Evolutionary conservation across 352 stramenopile genomes (phyloP).

Genomic region (Phytophthora uliginosa): DNA sequence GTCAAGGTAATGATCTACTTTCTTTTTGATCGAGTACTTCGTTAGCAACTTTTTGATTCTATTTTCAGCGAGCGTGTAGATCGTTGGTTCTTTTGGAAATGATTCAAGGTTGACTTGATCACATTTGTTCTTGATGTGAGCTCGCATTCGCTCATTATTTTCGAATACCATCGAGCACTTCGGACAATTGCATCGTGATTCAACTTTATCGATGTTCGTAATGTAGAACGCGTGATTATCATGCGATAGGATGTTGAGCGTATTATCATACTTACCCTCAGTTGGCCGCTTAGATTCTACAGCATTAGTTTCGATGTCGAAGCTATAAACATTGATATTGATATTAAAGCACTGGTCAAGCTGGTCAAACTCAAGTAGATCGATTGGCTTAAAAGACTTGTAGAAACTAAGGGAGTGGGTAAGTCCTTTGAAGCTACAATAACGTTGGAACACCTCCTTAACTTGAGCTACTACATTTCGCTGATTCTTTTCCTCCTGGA

Average conservation of each 20-base stretch:
- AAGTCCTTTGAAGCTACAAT: neutral
- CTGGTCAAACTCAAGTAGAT: neutral
- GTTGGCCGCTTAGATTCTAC: neutral
- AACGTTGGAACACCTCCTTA: neutral
- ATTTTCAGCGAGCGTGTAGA: neutral
- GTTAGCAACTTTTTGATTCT: too few relatives aligned
- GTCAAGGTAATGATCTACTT: too few relatives aligned
- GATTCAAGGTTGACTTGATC: neutral
- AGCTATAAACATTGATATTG: neutral
- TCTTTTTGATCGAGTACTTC: too few relatives aligned
- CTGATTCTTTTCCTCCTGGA: neutral
- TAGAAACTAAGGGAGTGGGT: neutral
- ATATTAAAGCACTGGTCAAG: neutral
- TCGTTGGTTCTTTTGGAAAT: neutral
- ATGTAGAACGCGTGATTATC: neutral
- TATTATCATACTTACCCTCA: neutral
- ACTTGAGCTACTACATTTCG: neutral
- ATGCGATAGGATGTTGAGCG: neutral
- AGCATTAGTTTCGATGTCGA: neutral
- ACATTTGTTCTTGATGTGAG: neutral
- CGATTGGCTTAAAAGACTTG: neutral
- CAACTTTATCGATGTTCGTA: neutral
- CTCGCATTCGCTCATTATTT: neutral
- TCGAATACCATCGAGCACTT: neutral
- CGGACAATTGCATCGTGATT: neutral